Percentiles rank a stretch among this genome's conserved stretches.
phyloP scores from a whole-genome alignment of 805 yeast genomes.

The Pichia thaimueangensis region DNA sequence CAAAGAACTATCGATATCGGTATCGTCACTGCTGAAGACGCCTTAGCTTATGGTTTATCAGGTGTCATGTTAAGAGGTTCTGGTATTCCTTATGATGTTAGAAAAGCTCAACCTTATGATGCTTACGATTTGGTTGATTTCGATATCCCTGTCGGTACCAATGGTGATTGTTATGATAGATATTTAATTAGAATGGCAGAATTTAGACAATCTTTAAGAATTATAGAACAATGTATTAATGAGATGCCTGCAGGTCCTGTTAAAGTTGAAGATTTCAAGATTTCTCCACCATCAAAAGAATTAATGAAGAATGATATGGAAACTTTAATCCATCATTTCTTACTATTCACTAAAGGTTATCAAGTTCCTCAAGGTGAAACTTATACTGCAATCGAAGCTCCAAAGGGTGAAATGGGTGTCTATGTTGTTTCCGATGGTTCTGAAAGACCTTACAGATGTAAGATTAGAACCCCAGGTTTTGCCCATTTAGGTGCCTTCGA shows the following conservation, averaged over 20 bases:
- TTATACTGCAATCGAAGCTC: conserved; percentile 87
- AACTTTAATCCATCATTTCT: conserved; percentile 83
- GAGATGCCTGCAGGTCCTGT: conserved; percentile 91
- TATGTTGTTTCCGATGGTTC: conserved; percentile 83
- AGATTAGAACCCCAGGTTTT: conserved; percentile 91
- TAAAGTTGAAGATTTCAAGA: conserved; percentile 84
- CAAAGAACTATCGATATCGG: conserved; percentile 81
- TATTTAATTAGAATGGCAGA: conserved; percentile 85
- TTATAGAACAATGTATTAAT: conserved; percentile 83
- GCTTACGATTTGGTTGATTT: conserved; percentile 84
- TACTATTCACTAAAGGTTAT: conserved; percentile 81
- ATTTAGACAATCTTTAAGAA: conserved; percentile 84
- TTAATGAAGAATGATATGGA: conserved; percentile 91
- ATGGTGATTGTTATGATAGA: conserved; percentile 90
- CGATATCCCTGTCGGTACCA: conserved; percentile 78
- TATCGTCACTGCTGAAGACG: conserved; percentile 78
- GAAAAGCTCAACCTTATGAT: conserved; percentile 85
- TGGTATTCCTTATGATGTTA: conserved; percentile 80
- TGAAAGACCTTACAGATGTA: conserved; percentile 88
- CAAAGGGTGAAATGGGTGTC: conserved; percentile 93
- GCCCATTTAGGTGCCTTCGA: conserved; percentile 87
- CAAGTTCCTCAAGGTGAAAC: conserved; percentile 89
- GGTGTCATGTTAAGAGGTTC: conserved; percentile 92
- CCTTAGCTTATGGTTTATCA: conserved; percentile 68
- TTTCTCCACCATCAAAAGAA: conserved; percentile 74